Evolutionary conservation across 2,329 filamentous ascomycete genomes (phyloP), one percentile per base, ranked within the genome.

Genomic region (Verticillium nubilum): DNA sequence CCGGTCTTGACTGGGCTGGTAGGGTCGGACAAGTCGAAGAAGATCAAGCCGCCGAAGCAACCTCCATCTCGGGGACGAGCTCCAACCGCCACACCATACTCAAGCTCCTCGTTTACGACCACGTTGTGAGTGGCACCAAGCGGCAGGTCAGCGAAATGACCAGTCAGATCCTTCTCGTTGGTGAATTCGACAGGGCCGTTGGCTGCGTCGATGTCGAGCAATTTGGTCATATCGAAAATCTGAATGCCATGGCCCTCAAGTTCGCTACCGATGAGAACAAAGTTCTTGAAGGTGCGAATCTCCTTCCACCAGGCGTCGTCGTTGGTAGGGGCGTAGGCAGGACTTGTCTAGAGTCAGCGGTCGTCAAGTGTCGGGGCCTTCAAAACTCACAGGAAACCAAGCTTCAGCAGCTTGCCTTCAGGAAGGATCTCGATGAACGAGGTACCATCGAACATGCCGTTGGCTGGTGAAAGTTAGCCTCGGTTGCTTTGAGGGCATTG

Each of bases 191-290:
- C 65, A 52, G 66, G 72, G 12, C 68, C 72, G 4, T 61, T 56
- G 13, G 73, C 65, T 0, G 75, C 74, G 65, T 79, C 72, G 57
- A 83, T 66, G 23, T 70, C 69, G 50, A 78, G 68, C 7, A 83
- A 73, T 57, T 80, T 3, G 73, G 56, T 80, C 78, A 85, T 76
- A 64, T 87, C 84, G 62, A 87, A 87, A 67, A 86, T 80, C 70
- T 87, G 84, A 26, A 87, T 77, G 28, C 80, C 80, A 65, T 86
- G 83, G 58, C 72, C 68, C n/a, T 65, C 63, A 4, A 79, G 76
- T 65, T 75, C 73, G 55, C 68, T 72, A 28, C 73, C 73, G 27
- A 75, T 70, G 54, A 74, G 63, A 28, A 69, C 60, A 61, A 66
- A 70, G 63, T 69, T 64, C 63, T 69, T 70, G 66, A 69, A 74